These are phyloP conservation scores for Arthrocladium fulminans DNA, from an alignment of 2,329 filamentous ascomycete species.

Conservation along the genomic window DNA sequence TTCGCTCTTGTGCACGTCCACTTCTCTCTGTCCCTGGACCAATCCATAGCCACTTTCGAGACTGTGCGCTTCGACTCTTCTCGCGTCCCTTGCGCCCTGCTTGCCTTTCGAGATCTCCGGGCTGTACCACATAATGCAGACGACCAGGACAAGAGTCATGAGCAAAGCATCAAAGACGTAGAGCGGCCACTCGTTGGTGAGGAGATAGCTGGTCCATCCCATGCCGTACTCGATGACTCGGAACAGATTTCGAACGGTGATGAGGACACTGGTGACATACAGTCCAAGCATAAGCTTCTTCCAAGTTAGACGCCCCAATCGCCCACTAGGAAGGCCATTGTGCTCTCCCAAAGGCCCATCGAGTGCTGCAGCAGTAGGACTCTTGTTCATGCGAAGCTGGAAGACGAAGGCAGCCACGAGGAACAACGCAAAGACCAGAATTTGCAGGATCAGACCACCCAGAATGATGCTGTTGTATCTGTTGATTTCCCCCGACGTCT, in stretches of 20 bases:
- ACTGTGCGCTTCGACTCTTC: not conserved
- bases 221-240: constrained; percentile 27
- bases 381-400: constrained; percentile 35
- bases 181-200: constrained; percentile 26
- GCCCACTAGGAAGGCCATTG: not conserved
- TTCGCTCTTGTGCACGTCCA: not conserved
- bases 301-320: constrained; percentile 25
- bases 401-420: constrained; percentile 42
- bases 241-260: constrained; percentile 26
- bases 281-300: constrained; percentile 29
- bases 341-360: constrained; percentile 20
- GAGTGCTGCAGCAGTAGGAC: constrained; percentile 23
- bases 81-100: not conserved
- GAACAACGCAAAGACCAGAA: constrained; percentile 51
- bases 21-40: not conserved
- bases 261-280: constrained; percentile 23
- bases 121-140: constrained; percentile 15
- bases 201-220: constrained; percentile 25
- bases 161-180: constrained; percentile 28
- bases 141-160: constrained; percentile 25
- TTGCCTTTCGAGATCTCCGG: constrained; percentile 5
- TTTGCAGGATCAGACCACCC: constrained; percentile 48
- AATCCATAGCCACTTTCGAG: not conserved
- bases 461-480: constrained; percentile 33
- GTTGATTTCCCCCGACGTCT: constrained; percentile 3